These are phyloP conservation scores for Cladosporium sp. DNA, from an alignment of 2,329 filamentous ascomycete genomes.

Conservation along the genomic window DNA sequence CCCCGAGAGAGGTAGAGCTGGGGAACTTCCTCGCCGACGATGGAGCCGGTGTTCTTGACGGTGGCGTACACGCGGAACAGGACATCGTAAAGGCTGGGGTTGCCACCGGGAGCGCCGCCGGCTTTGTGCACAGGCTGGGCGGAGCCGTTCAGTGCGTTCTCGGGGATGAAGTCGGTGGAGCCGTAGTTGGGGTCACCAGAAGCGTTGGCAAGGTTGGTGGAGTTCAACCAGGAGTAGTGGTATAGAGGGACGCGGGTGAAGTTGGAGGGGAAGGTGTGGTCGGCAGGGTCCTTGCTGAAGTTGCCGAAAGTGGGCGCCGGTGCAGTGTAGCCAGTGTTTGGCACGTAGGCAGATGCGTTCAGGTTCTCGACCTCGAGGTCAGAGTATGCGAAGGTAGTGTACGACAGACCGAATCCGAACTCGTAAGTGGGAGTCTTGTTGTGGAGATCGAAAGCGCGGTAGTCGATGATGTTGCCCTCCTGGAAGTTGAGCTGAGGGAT, in stretches of 20 bases:
- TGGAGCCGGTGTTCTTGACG: conserved; percentile 68
- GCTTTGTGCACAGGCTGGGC: conserved; percentile 62
- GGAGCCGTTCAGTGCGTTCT: conserved; percentile 56
- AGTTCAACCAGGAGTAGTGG: conserved; percentile 72
- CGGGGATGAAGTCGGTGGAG: conserved; percentile 62
- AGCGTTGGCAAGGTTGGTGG: conserved; percentile 57
- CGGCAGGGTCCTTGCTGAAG: conserved; percentile 57
- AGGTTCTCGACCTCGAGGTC: conserved; percentile 56
- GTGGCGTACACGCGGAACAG: conserved; percentile 67
- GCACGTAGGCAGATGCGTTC: conserved; percentile 55
- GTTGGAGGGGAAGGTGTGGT: conserved; percentile 61
- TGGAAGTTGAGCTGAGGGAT: conserved; percentile 70
- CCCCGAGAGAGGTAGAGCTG: conserved; percentile 79
- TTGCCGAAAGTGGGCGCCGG: conserved; percentile 66
- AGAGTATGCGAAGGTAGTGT: conserved; percentile 73
- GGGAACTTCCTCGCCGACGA: conserved; percentile 67
- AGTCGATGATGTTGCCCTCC: conserved; percentile 78
- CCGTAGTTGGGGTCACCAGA: conserved; percentile 63
- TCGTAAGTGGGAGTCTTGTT: conserved; percentile 69
- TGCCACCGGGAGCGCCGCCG: conserved; percentile 64
- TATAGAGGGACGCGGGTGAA: conserved; percentile 56
- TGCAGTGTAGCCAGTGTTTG: conserved; percentile 61
- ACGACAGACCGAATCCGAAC: conserved; percentile 76
- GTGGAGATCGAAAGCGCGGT: conserved; percentile 61
- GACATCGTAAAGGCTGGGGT: conserved; percentile 65